A percentile compares a stretch with the other conserved stretches of the same genome.
These are phyloP conservation scores for Penicillium roqueforti DNA, from an alignment of 495 filamentous ascomycete genomes.

Conservation along the genomic window DNA sequence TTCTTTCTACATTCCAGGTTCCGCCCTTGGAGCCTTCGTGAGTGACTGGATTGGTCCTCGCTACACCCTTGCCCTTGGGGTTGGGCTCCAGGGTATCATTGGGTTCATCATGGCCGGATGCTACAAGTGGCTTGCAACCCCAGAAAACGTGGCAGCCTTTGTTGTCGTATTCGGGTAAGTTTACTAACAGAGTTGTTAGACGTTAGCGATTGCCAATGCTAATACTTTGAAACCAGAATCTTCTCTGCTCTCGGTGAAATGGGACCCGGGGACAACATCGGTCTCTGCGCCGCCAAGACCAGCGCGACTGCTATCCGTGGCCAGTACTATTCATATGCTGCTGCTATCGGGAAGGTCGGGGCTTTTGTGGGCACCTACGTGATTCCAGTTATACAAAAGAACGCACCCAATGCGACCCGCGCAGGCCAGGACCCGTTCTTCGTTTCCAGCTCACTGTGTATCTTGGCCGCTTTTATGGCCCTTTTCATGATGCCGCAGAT, in stretches of 20 bases:
- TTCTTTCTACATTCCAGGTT: constrained; percentile 81
- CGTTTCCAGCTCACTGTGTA: constrained; percentile 59
- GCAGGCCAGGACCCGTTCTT: constrained; percentile 80
- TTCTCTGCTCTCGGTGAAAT: constrained; percentile 82
- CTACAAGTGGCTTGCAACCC: constrained; percentile 59
- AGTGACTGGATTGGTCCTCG: constrained; percentile 75
- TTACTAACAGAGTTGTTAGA: too few species aligned
- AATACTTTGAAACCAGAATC: constrained; percentile 45
- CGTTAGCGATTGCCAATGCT: background rate
- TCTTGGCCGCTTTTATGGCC: constrained; percentile 58
- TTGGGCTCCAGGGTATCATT: constrained; percentile 65
- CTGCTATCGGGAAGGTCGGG: constrained; percentile 80
- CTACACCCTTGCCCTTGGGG: constrained; percentile 62
- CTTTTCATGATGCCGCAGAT: constrained; percentile 60
- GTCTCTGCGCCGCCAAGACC: constrained; percentile 80
- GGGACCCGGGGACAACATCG: constrained; percentile 89
- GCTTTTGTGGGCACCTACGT: constrained; percentile 87
- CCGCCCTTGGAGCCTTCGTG: constrained; percentile 66
- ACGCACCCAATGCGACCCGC: constrained; percentile 55
- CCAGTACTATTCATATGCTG: constrained; percentile 88
- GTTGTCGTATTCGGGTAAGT: constrained; percentile 64
- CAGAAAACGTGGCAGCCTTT: constrained; percentile 66
- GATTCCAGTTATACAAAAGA: constrained; percentile 64
- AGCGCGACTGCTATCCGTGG: constrained; percentile 82
- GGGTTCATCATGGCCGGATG: constrained; percentile 83